Evolutionary conservation across 2,329 filamentous ascomycete species (phyloP).

Genomic region (Pseudogymnoascus pannorum): DNA sequence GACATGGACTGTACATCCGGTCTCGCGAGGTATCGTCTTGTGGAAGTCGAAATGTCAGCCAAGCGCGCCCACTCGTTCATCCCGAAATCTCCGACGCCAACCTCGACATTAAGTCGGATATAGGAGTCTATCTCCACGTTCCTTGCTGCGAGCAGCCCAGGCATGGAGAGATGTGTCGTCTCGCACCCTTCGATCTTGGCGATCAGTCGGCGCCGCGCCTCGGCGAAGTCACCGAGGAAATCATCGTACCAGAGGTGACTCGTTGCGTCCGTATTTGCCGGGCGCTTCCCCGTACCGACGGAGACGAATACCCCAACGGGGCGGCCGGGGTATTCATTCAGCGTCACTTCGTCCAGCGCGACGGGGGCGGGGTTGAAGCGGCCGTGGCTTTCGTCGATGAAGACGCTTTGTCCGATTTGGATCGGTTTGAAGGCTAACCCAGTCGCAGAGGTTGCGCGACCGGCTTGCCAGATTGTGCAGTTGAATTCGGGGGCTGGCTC

Average conservation of each 20-base stretch:
- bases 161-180: constrained; percentile 81
- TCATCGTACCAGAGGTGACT: constrained; percentile 86
- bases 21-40: constrained; percentile 71
- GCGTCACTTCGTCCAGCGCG: constrained; percentile 79
- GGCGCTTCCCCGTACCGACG: constrained; percentile 85
- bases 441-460: constrained; percentile 85
- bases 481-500: constrained; percentile 87
- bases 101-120: constrained; percentile 92
- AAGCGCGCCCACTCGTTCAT: constrained; percentile 98
- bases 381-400: constrained; percentile 86
- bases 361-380: constrained; percentile 86
- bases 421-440: constrained; percentile 94
- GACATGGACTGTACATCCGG: constrained; percentile 71
- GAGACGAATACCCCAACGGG: constrained; percentile 90
- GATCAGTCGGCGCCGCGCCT: constrained; percentile 77
- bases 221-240: constrained; percentile 77
- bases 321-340: constrained; percentile 91
- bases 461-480: constrained; percentile 95
- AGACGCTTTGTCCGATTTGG: constrained; percentile 84
- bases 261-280: constrained; percentile 59
- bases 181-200: constrained; percentile 94
- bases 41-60: constrained; percentile 91
- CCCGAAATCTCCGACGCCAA: constrained; percentile 91
- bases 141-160: constrained; percentile 67
- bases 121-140: constrained; percentile 85